These are phyloP conservation scores for Pseudocercospora fijiensis DNA, from an alignment of 2,329 filamentous ascomycete genomes.

Conservation along the genomic window DNA sequence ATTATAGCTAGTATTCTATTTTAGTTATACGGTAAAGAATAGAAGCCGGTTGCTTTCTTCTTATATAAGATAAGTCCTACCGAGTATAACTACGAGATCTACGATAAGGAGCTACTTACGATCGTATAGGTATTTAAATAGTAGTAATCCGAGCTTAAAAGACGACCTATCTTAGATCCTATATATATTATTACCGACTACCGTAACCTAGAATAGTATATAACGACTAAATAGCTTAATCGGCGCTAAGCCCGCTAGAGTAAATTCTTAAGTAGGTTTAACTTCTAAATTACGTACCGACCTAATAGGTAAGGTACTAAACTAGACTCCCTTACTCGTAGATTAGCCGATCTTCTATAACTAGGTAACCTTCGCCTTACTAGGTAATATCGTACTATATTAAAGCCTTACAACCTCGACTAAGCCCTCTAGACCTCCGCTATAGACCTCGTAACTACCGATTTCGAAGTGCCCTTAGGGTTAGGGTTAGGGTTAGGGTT, in stretches of 20 bases:
- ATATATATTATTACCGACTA: conserved; percentile 1
- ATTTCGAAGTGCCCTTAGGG: not conserved
- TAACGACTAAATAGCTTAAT: not conserved
- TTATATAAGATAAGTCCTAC: not conserved
- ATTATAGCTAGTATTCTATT: not conserved
- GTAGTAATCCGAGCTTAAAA: not conserved
- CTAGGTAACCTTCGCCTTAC: not conserved
- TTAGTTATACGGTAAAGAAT: not conserved
- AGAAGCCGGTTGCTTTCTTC: not conserved
- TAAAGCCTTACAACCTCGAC: not conserved
- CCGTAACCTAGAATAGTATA: too few relatives aligned
- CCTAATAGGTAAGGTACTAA: not conserved
- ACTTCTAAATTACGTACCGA: not conserved
- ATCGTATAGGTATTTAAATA: not conserved
- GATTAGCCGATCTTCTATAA: not conserved
- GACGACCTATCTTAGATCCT: not conserved
- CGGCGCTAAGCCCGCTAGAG: not conserved
- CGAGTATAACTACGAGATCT: too few relatives aligned
- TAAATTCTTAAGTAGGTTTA: not conserved
- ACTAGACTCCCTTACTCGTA: not conserved
- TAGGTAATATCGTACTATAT: not conserved
- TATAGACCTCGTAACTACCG: not conserved
- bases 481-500: not conserved
- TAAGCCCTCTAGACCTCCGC: not conserved
- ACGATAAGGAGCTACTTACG: not conserved